Conservation (phyloP, 225 moss, liverwort and hornwort genomes). For the Sphagnum contortum region DNA sequence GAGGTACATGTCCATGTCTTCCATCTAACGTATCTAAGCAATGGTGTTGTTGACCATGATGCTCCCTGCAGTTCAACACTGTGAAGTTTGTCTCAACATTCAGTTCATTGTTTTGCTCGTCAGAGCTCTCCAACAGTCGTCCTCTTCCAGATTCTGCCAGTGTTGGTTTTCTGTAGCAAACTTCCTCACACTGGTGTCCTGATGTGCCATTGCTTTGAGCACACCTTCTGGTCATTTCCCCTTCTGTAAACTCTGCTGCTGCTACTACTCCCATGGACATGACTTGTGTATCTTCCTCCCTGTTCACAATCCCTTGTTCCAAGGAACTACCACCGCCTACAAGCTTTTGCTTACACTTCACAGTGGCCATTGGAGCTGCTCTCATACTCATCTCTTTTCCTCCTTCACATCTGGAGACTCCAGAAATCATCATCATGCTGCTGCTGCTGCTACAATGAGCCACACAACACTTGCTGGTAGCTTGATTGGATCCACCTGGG, state of each 20-base stretch:
- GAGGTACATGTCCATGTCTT: not conserved
- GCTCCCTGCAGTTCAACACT: not conserved
- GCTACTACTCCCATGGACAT: no score
- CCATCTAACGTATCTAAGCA: not conserved
- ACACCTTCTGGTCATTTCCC: no score
- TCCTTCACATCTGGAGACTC: not conserved
- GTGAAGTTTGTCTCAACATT: not conserved
- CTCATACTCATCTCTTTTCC: not conserved
- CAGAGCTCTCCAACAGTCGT: no score
- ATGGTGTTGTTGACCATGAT: not conserved
- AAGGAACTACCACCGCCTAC: no score
- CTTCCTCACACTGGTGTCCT: no score
- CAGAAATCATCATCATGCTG: not conserved
- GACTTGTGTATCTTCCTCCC: not conserved
- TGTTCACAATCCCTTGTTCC: not conserved
- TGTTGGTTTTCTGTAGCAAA: no score
- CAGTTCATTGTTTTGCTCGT: no score
- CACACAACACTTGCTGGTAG: not conserved
- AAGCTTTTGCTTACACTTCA: not conserved
- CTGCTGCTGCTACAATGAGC: not conserved
- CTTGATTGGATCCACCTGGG: no score
- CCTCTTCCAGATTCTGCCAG: no score
- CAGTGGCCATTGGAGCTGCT: not conserved
- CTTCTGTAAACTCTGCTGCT: no score
- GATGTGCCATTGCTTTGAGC: no score